phyloP scores from a whole-genome alignment of 2,329 filamentous ascomycete genomes.

The Beauveria australis region DNA sequence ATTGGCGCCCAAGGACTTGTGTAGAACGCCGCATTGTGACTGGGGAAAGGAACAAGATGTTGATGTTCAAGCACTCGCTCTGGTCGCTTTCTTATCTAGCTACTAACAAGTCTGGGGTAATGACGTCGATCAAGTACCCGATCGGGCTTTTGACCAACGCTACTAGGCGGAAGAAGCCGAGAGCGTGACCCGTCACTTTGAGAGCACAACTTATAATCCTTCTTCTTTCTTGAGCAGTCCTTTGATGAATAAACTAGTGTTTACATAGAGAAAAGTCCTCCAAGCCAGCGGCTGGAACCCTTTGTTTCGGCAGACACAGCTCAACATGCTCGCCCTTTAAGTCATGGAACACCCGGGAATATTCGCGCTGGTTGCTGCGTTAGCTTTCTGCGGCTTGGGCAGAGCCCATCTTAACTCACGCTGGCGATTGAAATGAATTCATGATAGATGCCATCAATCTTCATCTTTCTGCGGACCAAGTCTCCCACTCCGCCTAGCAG shows the following conservation, averaged over 20 bases:
- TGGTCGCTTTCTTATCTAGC: not conserved
- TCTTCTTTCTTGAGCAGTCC: too few relatives aligned
- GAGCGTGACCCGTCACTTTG: not conserved
- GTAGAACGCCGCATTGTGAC: not conserved
- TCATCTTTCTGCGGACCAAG: constrained; percentile 30
- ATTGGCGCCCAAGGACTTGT: not conserved
- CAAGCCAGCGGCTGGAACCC: constrained; percentile 19
- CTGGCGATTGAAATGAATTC: constrained; percentile 26
- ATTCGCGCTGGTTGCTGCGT: constrained; percentile 19
- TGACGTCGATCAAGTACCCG: not conserved
- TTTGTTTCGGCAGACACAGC: constrained; percentile 20
- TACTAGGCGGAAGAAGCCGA: not conserved
- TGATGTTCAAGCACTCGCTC: not conserved
- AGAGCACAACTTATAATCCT: not conserved
- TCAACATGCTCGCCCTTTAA: constrained; percentile 23
- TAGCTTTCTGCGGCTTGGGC: not conserved
- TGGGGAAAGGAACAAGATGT: not conserved
- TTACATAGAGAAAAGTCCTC: constrained; percentile 20
- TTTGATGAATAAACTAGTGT: not conserved
- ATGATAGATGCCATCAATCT: constrained; percentile 27
- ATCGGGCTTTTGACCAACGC: not conserved
- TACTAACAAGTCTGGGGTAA: not conserved
- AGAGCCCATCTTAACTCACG: constrained; percentile 11
- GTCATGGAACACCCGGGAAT: constrained; percentile 20
- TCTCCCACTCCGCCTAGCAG: constrained; percentile 30